Conservation (phyloP, 2,329 filamentous ascomycete genomes). For the Talaromyces sp. region DNA sequence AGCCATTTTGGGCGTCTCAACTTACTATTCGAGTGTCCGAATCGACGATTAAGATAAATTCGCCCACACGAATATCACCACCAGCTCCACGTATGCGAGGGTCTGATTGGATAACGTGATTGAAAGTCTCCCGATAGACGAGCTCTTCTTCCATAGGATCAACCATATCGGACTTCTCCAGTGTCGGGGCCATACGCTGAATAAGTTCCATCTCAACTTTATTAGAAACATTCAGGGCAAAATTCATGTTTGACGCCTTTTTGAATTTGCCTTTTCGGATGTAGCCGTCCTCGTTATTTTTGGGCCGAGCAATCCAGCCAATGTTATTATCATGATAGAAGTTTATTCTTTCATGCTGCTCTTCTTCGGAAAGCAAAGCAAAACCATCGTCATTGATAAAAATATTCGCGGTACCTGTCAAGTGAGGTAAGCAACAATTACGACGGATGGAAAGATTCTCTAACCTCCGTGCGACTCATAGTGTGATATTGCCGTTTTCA, state of each 20-base stretch:
- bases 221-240: slow-evolving; percentile 59
- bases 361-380: slow-evolving; percentile 39
- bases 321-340: slow-evolving; percentile 52
- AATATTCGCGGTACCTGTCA: slow-evolving; percentile 38
- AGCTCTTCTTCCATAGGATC: slow-evolving; percentile 46
- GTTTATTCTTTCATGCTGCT: slow-evolving; percentile 43
- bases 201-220: slow-evolving; percentile 59
- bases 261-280: slow-evolving; percentile 63
- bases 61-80: slow-evolving; percentile 79
- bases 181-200: slow-evolving; percentile 20
- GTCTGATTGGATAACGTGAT: slow-evolving; percentile 52
- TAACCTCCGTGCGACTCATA: slow-evolving; percentile 43
- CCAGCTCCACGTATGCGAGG: slow-evolving; percentile 59
- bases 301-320: slow-evolving; percentile 49
- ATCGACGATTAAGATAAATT: slow-evolving; percentile 69
- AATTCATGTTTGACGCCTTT: slow-evolving; percentile 75
- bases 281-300: slow-evolving; percentile 48
- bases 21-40: slow-evolving; percentile 61
- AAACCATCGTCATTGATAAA: slow-evolving; percentile 42
- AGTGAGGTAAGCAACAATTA: slow-evolving; percentile 30
- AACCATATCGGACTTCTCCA: slow-evolving; percentile 18
- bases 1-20: not conserved
- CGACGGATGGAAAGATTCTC: not conserved
- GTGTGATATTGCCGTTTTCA: slow-evolving; percentile 57
- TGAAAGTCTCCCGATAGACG: slow-evolving; percentile 28